Evolutionary conservation across 208 protist genomes (phyloP).

Genomic region (Acanthamoeba lenticulata): DNA sequence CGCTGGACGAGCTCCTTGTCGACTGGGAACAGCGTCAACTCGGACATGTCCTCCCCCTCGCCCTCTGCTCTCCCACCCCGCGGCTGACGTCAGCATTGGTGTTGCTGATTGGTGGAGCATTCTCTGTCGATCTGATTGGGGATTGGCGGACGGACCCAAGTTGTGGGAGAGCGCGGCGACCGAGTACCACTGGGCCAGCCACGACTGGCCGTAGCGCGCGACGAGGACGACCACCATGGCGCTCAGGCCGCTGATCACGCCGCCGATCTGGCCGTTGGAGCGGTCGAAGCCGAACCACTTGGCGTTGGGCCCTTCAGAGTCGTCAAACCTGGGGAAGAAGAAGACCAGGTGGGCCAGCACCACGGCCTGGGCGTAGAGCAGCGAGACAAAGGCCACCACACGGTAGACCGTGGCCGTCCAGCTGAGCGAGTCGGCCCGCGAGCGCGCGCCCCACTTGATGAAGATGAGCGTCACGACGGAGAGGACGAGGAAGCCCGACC

Average conservation of each 20-base stretch:
- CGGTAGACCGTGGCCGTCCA: conserved; percentile 22
- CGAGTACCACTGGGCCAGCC: conserved; percentile 28
- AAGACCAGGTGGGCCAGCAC: conserved; percentile 50
- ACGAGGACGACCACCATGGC: background rate
- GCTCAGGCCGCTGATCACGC: conserved; percentile 10
- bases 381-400: conserved; percentile 42
- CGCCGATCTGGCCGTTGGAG: background rate
- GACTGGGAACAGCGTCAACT: conserved; percentile 12
- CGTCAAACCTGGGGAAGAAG: conserved; percentile 49
- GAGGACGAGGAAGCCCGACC: conserved; percentile 20
- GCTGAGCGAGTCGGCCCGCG: background rate
- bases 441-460: conserved; percentile 1
- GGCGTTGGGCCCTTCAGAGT: background rate
- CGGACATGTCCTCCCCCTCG: background rate
- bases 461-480: conserved; percentile 31
- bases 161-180: background rate
- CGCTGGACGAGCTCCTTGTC: background rate
- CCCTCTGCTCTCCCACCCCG: background rate
- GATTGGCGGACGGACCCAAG: background rate
- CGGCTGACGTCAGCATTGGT: background rate
- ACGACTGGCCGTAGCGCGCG: conserved; percentile 35
- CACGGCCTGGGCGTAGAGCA: conserved; percentile 14
- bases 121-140: background rate
- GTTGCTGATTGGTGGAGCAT: background rate
- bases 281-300: conserved; percentile 16